Percentiles rank a stretch among this genome's conserved stretches.
Evolutionary conservation across 2,329 filamentous ascomycete genomes (phyloP).

Genomic region (Colletotrichum eleusines): DNA sequence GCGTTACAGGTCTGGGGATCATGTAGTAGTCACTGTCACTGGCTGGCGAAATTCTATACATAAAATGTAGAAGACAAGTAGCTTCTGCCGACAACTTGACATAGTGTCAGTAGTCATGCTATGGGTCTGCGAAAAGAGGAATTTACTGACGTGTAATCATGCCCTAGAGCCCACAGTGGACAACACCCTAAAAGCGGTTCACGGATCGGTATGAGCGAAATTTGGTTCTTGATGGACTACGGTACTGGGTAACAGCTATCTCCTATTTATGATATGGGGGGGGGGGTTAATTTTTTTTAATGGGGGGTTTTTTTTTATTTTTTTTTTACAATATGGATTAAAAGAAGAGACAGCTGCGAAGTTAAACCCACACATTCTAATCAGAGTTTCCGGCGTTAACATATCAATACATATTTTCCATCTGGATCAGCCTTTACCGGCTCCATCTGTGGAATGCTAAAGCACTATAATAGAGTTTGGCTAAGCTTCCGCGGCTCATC

Average conservation of each 20-base stretch:
- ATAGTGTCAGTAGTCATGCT: background rate
- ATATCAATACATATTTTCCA: background rate
- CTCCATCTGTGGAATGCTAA: background rate
- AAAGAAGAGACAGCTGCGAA: too few relatives aligned
- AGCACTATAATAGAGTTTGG: background rate
- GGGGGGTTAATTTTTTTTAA: too few relatives aligned
- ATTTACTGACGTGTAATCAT: background rate
- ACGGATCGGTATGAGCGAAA: background rate
- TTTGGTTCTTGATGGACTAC: background rate
- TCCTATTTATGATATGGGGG: background rate
- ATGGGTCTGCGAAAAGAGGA: background rate
- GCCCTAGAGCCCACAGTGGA: too few relatives aligned
- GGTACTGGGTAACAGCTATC: background rate
- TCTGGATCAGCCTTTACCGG: background rate
- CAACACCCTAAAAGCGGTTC: background rate
- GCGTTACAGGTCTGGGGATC: slow-evolving; percentile 19
- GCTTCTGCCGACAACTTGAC: background rate
- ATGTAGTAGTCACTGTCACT: background rate
- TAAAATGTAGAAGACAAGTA: background rate
- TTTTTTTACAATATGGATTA: too few relatives aligned
- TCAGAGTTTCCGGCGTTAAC: background rate
- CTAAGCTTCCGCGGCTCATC: background rate
- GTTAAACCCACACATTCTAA: background rate
- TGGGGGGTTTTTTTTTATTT: too few relatives aligned
- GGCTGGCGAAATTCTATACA: background rate